These are phyloP conservation scores for Piper longum DNA, from an alignment of 164 flowering plant species.

Conservation along the genomic window DNA sequence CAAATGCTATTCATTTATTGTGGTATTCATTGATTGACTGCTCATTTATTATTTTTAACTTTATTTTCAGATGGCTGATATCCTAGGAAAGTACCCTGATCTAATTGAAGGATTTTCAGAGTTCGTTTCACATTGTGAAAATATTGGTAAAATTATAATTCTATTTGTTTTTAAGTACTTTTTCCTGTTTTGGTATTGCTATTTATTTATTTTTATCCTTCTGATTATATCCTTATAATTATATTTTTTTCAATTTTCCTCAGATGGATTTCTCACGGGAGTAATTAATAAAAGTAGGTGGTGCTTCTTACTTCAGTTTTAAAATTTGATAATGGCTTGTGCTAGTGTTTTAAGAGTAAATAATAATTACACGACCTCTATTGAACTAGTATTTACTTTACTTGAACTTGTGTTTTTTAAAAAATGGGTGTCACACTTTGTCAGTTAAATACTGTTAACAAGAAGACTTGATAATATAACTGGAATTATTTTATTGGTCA, in stretches of 20 bases:
- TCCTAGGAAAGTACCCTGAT: constrained; percentile 65
- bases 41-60: neutral
- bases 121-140: constrained; percentile 56
- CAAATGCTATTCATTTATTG: neutral
- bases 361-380: too few species aligned
- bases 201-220: neutral
- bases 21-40: neutral
- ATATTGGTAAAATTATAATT: constrained; percentile 29
- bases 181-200: neutral
- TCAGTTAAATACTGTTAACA: too few species aligned
- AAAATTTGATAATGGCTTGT: too few species aligned
- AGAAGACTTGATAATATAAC: too few species aligned
- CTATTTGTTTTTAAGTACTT: neutral
- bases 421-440: too few species aligned
- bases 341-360: too few species aligned
- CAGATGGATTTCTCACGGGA: constrained; percentile 71
- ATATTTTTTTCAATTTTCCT: constrained; percentile 11
- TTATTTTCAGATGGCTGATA: constrained; percentile 43
- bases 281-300: constrained; percentile 62
- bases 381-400: too few species aligned
- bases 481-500: too few species aligned
- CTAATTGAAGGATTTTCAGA: constrained; percentile 68
- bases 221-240: constrained; percentile 1
- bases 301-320: neutral
- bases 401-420: too few species aligned